A percentile compares a stretch with the other conserved stretches of the same genome.
phyloP scores from a whole-genome alignment of 495 filamentous ascomycete species.

The Aspergillus coremiiformis region DNA sequence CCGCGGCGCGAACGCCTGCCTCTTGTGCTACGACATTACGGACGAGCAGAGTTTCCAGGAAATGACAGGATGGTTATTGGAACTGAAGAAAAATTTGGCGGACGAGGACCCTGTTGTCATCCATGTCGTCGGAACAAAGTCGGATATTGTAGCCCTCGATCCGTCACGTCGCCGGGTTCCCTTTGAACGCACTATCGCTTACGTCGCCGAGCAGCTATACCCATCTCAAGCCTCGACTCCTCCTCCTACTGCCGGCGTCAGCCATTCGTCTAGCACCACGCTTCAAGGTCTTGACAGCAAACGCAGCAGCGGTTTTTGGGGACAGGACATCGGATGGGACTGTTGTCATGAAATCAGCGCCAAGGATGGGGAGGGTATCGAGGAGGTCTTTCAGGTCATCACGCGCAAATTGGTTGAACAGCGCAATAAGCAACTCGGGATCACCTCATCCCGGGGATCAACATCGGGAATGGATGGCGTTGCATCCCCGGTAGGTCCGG shows the following conservation, averaged over 20 bases:
- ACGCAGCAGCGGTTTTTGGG: constrained; percentile 79
- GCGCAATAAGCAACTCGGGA: constrained; percentile 57
- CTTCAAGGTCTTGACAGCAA: constrained; percentile 65
- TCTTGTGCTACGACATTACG: constrained; percentile 93
- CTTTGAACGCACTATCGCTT: constrained; percentile 90
- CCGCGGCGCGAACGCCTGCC: constrained; percentile 85
- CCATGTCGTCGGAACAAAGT: constrained; percentile 93
- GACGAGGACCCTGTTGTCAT: constrained; percentile 66
- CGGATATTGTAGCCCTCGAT: constrained; percentile 78
- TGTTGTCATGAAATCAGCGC: constrained; percentile 95
- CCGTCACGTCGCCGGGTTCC: constrained; percentile 71
- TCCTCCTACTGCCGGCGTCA: constrained; percentile 49
- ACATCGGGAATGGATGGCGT: constrained; percentile 14
- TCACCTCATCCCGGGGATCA: constrained; percentile 29
- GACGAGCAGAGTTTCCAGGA: constrained; percentile 78
- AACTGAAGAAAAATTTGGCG: constrained; percentile 62
- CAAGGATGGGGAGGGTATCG: constrained; percentile 89
- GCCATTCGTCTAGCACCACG: constrained; percentile 29
- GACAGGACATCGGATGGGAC: constrained; percentile 88
- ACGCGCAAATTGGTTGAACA: constrained; percentile 93
- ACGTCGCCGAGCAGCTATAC: constrained; percentile 83
- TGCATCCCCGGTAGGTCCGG: constrained; percentile 4
- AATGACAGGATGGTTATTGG: constrained; percentile 86
- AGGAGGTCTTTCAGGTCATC: constrained; percentile 94
- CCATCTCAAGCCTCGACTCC: constrained; percentile 57